A percentile compares a stretch with the other conserved stretches of the same genome.
Evolutionary conservation across 1,284 basidiomycete species (phyloP).

Genomic region (Volvariella volvacea): DNA sequence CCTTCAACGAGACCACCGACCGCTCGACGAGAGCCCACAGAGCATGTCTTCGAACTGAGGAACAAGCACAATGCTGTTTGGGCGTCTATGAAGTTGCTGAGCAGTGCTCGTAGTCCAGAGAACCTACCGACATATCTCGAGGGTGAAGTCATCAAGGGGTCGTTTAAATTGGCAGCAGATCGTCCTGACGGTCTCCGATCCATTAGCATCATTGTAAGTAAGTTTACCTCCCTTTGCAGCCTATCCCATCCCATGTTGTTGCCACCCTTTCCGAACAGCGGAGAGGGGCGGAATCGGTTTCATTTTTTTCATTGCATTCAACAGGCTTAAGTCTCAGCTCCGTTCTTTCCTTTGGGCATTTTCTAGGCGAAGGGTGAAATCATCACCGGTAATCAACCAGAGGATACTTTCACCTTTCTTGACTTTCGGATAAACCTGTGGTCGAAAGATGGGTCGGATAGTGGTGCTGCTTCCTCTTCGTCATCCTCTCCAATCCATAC

Average conservation of each 20-base stretch:
- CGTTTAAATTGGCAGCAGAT: constrained; percentile 34
- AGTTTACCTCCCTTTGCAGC: neutral
- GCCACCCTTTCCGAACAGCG: neutral
- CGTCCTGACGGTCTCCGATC: constrained; percentile 41
- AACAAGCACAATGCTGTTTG: constrained; percentile 33
- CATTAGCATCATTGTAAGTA: constrained; percentile 29
- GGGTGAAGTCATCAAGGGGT: constrained; percentile 40
- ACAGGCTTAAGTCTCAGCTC: neutral
- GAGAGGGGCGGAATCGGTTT: too few species aligned
- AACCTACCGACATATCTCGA: constrained; percentile 41
- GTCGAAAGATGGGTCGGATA: constrained; percentile 13
- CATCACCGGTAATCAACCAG: constrained; percentile 17
- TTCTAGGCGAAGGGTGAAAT: constrained; percentile 17
- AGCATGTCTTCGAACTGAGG: constrained; percentile 34
- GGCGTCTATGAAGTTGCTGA: constrained; percentile 35
- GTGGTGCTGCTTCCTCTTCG: neutral
- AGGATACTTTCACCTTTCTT: constrained; percentile 21
- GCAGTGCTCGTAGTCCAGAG: constrained; percentile 39
- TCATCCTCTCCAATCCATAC: constrained; percentile 10
- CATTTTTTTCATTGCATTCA: too few species aligned
- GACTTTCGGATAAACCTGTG: constrained; percentile 18
- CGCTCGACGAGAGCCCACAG: constrained; percentile 33
- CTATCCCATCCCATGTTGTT: neutral
- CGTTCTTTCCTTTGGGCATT: neutral
- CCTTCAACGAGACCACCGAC: constrained; percentile 30